phyloP scores from a whole-genome alignment of 2,329 filamentous ascomycete genomes.

The Zymoseptoria crescenta region DNA sequence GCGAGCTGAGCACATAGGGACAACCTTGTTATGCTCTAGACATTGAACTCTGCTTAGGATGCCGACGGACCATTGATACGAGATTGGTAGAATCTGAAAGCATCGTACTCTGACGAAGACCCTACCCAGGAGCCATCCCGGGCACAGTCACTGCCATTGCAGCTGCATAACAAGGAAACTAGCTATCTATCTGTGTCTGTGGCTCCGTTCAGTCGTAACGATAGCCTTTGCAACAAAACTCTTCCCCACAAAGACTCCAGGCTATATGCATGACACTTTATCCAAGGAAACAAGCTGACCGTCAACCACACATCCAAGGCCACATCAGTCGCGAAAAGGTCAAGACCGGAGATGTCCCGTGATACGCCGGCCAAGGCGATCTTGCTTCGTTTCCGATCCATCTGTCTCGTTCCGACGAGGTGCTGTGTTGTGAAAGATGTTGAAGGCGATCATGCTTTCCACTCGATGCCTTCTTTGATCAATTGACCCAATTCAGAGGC shows the following conservation, averaged over 20 bases:
- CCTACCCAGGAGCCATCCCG: background rate
- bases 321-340: background rate
- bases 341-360: background rate
- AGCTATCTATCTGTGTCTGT: background rate
- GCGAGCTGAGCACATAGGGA: background rate
- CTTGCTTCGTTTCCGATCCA: background rate
- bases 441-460: slow-evolving; percentile 15
- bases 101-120: background rate
- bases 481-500: slow-evolving; percentile 33
- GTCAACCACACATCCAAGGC: background rate
- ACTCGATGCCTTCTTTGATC: slow-evolving; percentile 36
- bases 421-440: background rate
- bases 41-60: background rate
- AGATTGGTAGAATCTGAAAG: background rate
- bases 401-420: background rate
- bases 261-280: slow-evolving; percentile 1
- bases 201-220: background rate
- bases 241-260: background rate
- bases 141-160: background rate
- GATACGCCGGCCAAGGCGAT: slow-evolving; percentile 9
- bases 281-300: background rate
- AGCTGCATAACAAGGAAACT: background rate
- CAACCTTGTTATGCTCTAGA: background rate
- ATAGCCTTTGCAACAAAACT: background rate
- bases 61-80: background rate